phyloP scores from a whole-genome alignment of 768 basidiomycete genomes.

The Leccinum imitatum region DNA sequence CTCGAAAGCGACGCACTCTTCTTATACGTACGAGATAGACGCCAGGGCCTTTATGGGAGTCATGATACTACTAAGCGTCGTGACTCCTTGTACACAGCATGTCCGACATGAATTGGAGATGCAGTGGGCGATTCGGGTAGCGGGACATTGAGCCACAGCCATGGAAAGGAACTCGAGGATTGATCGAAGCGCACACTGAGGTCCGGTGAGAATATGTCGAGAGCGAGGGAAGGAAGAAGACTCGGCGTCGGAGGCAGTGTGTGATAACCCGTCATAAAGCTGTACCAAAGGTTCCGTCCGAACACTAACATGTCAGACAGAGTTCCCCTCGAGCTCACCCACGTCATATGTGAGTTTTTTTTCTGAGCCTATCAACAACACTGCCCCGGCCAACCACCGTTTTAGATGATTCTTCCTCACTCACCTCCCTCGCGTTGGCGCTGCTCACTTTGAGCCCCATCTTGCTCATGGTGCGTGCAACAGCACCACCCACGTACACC shows the following conservation, averaged over 20 bases:
- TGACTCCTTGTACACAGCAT: constrained; percentile 19
- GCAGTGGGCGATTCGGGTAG: not conserved
- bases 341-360: constrained; percentile 55
- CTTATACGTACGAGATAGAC: constrained; percentile 14
- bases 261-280: not conserved
- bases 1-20: not conserved
- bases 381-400: constrained; percentile 3
- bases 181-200: not conserved
- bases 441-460: constrained; percentile 69
- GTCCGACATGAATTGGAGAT: not conserved
- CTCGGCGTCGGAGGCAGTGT: not conserved
- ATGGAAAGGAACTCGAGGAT: not conserved
- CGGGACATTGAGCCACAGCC: not conserved
- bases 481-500: not conserved
- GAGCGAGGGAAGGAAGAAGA: not conserved
- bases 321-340: constrained; percentile 61
- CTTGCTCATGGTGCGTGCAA: constrained; percentile 58
- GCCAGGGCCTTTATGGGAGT: not conserved
- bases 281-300: not conserved
- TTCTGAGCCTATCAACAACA: not conserved
- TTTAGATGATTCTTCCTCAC: constrained; percentile 62
- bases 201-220: not conserved
- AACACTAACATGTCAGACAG: constrained; percentile 18
- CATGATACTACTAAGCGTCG: not conserved
- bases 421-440: constrained; percentile 55